These are phyloP conservation scores for Penicillium italicum DNA, from an alignment of 2,329 filamentous ascomycete genomes.

Conservation along the genomic window DNA sequence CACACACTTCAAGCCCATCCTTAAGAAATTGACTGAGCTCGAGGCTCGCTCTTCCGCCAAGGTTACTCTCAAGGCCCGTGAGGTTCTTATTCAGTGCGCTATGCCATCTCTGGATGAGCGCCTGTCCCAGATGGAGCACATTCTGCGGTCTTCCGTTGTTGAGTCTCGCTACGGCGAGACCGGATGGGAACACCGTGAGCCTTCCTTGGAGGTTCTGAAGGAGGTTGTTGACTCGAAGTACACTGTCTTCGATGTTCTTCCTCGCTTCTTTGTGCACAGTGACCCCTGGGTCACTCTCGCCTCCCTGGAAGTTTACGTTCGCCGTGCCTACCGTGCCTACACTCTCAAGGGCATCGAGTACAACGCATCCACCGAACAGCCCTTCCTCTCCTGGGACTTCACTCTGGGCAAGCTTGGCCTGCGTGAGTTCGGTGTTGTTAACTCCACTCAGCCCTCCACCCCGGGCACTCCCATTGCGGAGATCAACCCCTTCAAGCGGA, in stretches of 20 bases:
- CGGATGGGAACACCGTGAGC: constrained; percentile 93
- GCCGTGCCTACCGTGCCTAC: constrained; percentile 95
- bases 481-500: constrained; percentile 68
- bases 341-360: constrained; percentile 86
- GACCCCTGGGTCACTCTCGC: constrained; percentile 93
- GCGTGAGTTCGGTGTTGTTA: constrained; percentile 77
- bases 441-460: constrained; percentile 74
- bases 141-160: constrained; percentile 88
- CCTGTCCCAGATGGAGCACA: constrained; percentile 96
- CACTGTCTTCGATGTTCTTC: constrained; percentile 94
- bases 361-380: constrained; percentile 66
- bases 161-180: constrained; percentile 98
- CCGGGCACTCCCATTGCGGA: constrained; percentile 68
- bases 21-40: constrained; percentile 85
- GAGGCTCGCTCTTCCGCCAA: constrained; percentile 84
- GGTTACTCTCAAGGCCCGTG: constrained; percentile 93
- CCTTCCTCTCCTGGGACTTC: constrained; percentile 91
- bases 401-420: constrained; percentile 88
- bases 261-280: constrained; percentile 89
- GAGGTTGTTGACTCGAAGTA: constrained; percentile 98
- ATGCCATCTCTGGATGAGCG: constrained; percentile 95
- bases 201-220: constrained; percentile 84
- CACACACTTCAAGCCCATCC: constrained; percentile 77
- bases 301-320: constrained; percentile 92
- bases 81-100: constrained; percentile 95